phyloP scores from a whole-genome alignment of 805 yeast species.

The Suhomyces tanzawaensis region DNA sequence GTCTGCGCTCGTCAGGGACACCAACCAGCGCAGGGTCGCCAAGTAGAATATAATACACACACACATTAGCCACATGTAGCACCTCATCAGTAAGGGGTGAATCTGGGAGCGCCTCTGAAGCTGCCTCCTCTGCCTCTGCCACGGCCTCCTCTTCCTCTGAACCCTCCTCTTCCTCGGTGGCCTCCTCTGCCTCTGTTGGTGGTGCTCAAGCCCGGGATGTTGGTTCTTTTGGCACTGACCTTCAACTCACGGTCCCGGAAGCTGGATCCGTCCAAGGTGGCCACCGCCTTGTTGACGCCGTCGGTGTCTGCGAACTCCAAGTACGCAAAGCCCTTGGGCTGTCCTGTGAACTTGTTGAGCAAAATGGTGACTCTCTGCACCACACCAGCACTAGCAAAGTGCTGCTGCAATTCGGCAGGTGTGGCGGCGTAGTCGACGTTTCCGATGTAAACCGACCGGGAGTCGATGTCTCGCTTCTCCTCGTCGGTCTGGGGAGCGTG shows the following conservation, averaged over 20 bases:
- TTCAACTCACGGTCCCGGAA: conserved; percentile 71
- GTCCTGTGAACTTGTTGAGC: conserved; percentile 70
- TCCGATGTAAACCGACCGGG: conserved; percentile 77
- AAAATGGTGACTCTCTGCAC: conserved; percentile 79
- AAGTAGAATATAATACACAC: conserved; percentile 3
- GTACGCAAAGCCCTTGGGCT: conserved; percentile 85
- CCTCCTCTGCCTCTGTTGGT: conserved; percentile 36
- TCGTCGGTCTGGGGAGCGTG: conserved; percentile 36
- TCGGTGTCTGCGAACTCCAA: conserved; percentile 73
- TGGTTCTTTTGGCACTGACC: conserved; percentile 77
- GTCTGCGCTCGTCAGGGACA: conserved; percentile 20
- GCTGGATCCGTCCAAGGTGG: conserved; percentile 56
- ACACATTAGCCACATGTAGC: too few species aligned
- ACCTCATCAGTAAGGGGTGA: conserved; percentile 15
- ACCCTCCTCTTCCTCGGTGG: conserved; percentile 26
- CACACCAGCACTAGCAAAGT: conserved; percentile 66
- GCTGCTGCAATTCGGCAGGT: conserved; percentile 76
- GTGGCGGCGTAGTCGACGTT: conserved; percentile 79
- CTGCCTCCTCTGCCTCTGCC: conserved; percentile 33
- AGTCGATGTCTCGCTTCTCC: conserved; percentile 64
- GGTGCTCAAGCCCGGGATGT: conserved; percentile 63
- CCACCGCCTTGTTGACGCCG: conserved; percentile 63
- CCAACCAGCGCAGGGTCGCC: conserved; percentile 10
- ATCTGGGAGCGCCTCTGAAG: conserved; percentile 17
- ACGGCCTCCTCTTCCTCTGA: conserved; percentile 28